phyloP scores from a whole-genome alignment of 1,284 basidiomycete genomes.

The Porogramme epimiltina region DNA sequence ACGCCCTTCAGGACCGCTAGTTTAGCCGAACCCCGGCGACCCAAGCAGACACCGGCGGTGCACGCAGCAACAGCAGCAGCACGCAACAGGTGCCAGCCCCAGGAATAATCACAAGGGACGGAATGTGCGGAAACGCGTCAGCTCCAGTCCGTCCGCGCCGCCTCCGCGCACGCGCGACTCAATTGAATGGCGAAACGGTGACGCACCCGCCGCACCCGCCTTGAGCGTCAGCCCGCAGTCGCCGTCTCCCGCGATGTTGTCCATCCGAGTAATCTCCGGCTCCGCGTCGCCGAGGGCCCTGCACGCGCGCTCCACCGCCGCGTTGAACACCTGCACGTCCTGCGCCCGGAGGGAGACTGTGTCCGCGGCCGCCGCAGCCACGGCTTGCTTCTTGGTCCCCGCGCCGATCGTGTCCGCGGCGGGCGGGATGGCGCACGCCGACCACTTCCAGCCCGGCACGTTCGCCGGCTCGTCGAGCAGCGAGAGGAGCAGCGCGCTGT shows the following conservation, averaged over 20 bases:
- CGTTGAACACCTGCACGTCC: constrained; percentile 53
- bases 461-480: constrained; percentile 77
- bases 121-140: not conserved
- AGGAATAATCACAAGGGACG: not conserved
- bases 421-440: constrained; percentile 44
- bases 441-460: constrained; percentile 86
- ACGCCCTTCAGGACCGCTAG: constrained; percentile 58
- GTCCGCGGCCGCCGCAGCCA: constrained; percentile 8
- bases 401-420: constrained; percentile 28
- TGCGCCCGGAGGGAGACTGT: constrained; percentile 37
- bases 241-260: constrained; percentile 76
- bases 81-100: not conserved
- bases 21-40: not conserved
- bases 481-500: constrained; percentile 58
- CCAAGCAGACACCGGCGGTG: not conserved
- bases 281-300: constrained; percentile 76
- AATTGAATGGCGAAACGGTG: not conserved
- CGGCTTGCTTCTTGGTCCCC: constrained; percentile 17
- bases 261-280: constrained; percentile 87
- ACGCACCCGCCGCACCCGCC: constrained; percentile 57
- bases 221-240: constrained; percentile 88
- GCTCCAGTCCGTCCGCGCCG: not conserved
- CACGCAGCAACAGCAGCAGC: constrained; percentile 2
- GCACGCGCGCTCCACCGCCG: constrained; percentile 66
- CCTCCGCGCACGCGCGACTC: not conserved